These are phyloP conservation scores for Trichoderma cornu-damae DNA, from an alignment of 2,329 filamentous ascomycete species.

Conservation along the genomic window DNA sequence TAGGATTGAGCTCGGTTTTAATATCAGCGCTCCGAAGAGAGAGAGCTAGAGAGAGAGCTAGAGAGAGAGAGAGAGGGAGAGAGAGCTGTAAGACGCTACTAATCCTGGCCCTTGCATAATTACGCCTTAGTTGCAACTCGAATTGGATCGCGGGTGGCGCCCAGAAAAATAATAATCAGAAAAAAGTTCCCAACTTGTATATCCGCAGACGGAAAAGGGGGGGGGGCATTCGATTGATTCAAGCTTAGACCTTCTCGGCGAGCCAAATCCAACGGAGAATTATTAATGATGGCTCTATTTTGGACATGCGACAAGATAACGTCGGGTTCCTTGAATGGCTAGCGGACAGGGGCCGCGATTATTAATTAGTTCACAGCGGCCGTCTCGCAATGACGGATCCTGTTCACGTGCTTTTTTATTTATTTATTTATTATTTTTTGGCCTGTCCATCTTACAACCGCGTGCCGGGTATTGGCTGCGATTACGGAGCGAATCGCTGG, in stretches of 20 bases:
- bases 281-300: too few relatives aligned
- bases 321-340: background rate
- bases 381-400: slow-evolving; percentile 13
- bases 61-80: too few relatives aligned
- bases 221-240: too few relatives aligned
- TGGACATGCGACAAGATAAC: too few relatives aligned
- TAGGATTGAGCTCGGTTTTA: slow-evolving; percentile 2
- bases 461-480: background rate
- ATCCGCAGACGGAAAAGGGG: background rate
- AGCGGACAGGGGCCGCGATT: background rate
- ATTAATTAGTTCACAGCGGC: background rate
- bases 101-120: background rate
- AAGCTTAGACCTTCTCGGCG: background rate
- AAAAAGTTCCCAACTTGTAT: background rate
- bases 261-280: too few relatives aligned
- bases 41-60: too few relatives aligned
- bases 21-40: slow-evolving; percentile 4
- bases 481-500: background rate
- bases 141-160: background rate
- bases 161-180: too few relatives aligned
- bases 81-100: slow-evolving; percentile 2
- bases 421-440: background rate
- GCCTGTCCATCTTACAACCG: background rate
- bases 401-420: slow-evolving; percentile 8
- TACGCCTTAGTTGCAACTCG: background rate